Percentiles rank a stretch among this genome's conserved stretches.
These are phyloP conservation scores for Acanthochlamys bracteata DNA, from an alignment of 106 monocot species.

Conservation along the genomic window DNA sequence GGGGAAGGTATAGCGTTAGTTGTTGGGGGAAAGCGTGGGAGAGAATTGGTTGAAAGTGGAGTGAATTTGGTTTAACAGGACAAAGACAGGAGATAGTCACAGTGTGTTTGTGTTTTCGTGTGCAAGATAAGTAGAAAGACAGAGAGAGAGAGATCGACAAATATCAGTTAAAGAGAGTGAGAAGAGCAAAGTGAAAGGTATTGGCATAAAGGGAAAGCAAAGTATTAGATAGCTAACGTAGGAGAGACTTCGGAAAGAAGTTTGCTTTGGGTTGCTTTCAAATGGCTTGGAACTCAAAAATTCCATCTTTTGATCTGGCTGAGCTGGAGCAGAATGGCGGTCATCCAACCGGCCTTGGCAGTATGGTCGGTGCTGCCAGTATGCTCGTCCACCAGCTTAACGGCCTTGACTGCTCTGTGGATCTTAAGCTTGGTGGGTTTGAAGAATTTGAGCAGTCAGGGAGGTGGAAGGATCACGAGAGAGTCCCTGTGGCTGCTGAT, in stretches of 20 bases:
- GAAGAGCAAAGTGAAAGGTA: neutral
- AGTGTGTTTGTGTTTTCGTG: too few species aligned
- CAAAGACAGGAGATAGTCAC: neutral
- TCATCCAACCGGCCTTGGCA: neutral
- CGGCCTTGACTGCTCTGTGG: slow-evolving; percentile 28
- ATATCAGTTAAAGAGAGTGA: neutral
- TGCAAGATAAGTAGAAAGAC: neutral
- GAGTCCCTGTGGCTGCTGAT: neutral
- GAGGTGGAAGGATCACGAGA: slow-evolving; percentile 27
- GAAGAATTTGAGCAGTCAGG: slow-evolving; percentile 21
- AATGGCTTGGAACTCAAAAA: slow-evolving; percentile 74
- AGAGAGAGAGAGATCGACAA: neutral
- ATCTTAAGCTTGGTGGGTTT: slow-evolving; percentile 36
- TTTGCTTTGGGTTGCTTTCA: slow-evolving; percentile 5
- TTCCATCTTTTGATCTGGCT: slow-evolving; percentile 47
- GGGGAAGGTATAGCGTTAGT: neutral
- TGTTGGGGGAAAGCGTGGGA: neutral
- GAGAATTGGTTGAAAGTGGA: slow-evolving; percentile 4
- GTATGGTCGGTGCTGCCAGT: slow-evolving; percentile 3
- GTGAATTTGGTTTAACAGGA: slow-evolving; percentile 3
- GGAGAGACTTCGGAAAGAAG: neutral
- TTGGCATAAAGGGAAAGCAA: neutral
- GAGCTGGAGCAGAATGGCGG: slow-evolving; percentile 34
- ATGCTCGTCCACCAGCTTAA: neutral
- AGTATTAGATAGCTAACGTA: neutral